These are phyloP conservation scores for Lipomyces lipofer DNA, from an alignment of 805 yeast genomes.

Conservation along the genomic window DNA sequence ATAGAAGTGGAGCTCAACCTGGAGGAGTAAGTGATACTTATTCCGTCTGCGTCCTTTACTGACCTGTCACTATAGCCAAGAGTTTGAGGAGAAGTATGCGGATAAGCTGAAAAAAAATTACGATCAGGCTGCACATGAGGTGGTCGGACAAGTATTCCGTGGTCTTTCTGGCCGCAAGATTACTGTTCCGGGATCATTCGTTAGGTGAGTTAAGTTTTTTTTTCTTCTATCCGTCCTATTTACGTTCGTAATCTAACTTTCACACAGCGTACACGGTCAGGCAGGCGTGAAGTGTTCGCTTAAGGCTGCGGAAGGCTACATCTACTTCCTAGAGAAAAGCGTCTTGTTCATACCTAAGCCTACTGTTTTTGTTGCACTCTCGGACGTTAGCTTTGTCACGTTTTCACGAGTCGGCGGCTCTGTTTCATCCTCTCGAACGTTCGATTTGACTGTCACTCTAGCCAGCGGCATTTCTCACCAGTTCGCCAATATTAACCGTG, in stretches of 20 bases:
- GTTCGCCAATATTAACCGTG: slow-evolving; percentile 86
- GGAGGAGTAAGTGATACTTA: slow-evolving; percentile 48
- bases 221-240: background rate
- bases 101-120: slow-evolving; percentile 70
- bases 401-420: slow-evolving; percentile 88
- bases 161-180: slow-evolving; percentile 88
- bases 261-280: slow-evolving; percentile 66
- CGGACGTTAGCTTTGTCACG: slow-evolving; percentile 73
- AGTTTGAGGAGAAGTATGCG: slow-evolving; percentile 71
- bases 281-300: slow-evolving; percentile 89
- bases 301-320: slow-evolving; percentile 92
- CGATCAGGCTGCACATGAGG: slow-evolving; percentile 83
- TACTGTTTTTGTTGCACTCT: slow-evolving; percentile 83
- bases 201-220: background rate
- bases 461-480: slow-evolving; percentile 68
- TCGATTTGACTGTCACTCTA: slow-evolving; percentile 80
- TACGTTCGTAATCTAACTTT: background rate
- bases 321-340: slow-evolving; percentile 90
- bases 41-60: background rate
- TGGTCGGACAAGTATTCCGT: slow-evolving; percentile 80
- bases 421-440: slow-evolving; percentile 76
- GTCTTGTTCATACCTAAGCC: slow-evolving; percentile 91
- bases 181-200: slow-evolving; percentile 77
- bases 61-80: slow-evolving; percentile 45
- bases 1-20: slow-evolving; percentile 85